These are phyloP conservation scores for Lepraria neglecta DNA, from an alignment of 495 filamentous ascomycete species.

Conservation along the genomic window DNA sequence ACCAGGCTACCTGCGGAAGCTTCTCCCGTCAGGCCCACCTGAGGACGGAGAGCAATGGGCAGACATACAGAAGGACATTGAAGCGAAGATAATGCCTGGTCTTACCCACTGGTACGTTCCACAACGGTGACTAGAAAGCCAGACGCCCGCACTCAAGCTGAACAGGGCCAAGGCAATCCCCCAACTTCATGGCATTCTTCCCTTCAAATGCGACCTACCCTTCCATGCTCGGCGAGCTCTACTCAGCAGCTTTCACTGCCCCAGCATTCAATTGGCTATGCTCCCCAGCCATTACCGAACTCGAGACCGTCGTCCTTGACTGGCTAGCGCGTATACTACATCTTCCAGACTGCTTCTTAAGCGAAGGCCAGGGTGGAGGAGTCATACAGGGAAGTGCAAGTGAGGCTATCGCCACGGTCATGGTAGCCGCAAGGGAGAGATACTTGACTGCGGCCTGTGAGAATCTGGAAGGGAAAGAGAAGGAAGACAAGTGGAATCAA, in stretches of 20 bases:
- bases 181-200: conserved; percentile 96
- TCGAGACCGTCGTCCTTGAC: conserved; percentile 91
- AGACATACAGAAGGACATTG: conserved; percentile 78
- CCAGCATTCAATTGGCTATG: conserved; percentile 98
- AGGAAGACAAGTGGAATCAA: conserved; percentile 58
- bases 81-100: conserved; percentile 84
- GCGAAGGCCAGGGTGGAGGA: conserved; percentile 72
- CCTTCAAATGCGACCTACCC: conserved; percentile 79
- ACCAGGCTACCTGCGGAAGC: conserved; percentile 78
- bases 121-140: too few relatives aligned
- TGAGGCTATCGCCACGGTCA: conserved; percentile 78
- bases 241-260: conserved; percentile 77
- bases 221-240: conserved; percentile 87
- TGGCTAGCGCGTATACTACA: conserved; percentile 74
- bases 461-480: conserved; percentile 49
- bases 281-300: conserved; percentile 87
- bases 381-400: conserved; percentile 93
- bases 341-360: conserved; percentile 71
- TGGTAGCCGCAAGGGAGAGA: conserved; percentile 85
- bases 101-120: conserved; percentile 77
- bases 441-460: conserved; percentile 41
- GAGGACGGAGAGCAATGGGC: conserved; percentile 68
- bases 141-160: not conserved
- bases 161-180: conserved; percentile 54
- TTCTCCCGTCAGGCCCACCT: conserved; percentile 70